These are phyloP conservation scores for Ceratocystis alfenasii DNA, from an alignment of 2,329 filamentous ascomycete species.

Conservation along the genomic window DNA sequence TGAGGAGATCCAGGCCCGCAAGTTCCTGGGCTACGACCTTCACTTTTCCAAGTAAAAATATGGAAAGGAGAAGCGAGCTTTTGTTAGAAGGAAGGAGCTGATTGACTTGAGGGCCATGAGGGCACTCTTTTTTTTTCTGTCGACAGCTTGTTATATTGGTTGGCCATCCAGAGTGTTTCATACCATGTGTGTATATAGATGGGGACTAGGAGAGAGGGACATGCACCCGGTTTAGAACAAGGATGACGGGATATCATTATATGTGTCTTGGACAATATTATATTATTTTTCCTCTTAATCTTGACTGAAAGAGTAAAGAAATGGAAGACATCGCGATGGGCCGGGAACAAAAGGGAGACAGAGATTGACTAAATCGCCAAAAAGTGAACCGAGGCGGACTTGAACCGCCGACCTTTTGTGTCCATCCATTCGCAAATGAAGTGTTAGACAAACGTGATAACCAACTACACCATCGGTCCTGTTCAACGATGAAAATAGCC, in stretches of 20 bases:
- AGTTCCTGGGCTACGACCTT: constrained; percentile 94
- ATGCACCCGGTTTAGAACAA: neutral
- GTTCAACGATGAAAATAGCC: too few species aligned
- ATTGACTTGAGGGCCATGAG: too few species aligned
- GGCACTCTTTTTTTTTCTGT: neutral
- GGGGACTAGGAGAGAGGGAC: neutral
- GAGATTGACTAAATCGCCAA: too few species aligned
- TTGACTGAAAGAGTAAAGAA: too few species aligned
- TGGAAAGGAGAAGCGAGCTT: neutral
- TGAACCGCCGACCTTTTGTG: too few species aligned
- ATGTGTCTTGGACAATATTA: neutral
- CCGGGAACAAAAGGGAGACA: too few species aligned
- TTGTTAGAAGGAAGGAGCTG: neutral
- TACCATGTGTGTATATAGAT: neutral
- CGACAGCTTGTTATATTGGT: neutral
- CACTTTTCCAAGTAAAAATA: constrained; percentile 84
- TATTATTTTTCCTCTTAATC: neutral
- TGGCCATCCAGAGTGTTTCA: neutral
- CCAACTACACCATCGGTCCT: too few species aligned
- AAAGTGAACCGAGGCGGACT: too few species aligned
- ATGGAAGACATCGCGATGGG: too few species aligned
- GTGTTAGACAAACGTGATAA: too few species aligned
- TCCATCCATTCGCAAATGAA: too few species aligned
- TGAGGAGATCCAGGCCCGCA: constrained; percentile 65
- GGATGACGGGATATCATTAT: constrained; percentile 2